Evolutionary conservation across 2,329 filamentous ascomycete species (phyloP).

Genomic region (Thyridium curvatum): DNA sequence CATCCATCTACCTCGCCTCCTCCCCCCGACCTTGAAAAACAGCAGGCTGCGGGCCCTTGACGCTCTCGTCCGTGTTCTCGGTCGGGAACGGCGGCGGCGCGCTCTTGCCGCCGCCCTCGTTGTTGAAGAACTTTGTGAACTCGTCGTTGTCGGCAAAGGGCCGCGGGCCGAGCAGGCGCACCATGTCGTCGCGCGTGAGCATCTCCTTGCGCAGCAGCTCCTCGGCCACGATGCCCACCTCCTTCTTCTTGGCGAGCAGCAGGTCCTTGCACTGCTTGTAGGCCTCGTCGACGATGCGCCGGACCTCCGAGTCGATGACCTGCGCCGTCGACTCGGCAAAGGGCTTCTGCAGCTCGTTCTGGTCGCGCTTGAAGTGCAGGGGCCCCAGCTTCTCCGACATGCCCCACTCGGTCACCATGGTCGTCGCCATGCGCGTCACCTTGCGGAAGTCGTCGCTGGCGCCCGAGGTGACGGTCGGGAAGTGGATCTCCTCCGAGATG

Average conservation of each 20-base stretch:
- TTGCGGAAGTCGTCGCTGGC: conserved; percentile 98
- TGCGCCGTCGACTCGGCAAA: conserved; percentile 93
- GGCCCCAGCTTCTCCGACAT: conserved; percentile 95
- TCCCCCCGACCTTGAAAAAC: conserved; percentile 9
- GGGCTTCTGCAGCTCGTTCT: conserved; percentile 82
- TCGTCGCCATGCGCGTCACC: conserved; percentile 89
- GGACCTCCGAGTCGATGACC: conserved; percentile 86
- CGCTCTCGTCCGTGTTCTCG: conserved; percentile 33
- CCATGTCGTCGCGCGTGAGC: conserved; percentile 84
- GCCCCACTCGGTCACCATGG: conserved; percentile 99
- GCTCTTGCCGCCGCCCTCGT: conserved; percentile 46
- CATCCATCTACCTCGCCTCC: too few relatives aligned
- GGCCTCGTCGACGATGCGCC: conserved; percentile 84
- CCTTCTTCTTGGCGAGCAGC: conserved; percentile 76
- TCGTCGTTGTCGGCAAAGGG: conserved; percentile 82
- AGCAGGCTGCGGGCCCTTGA: conserved; percentile 11
- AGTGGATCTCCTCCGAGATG: conserved; percentile 93
- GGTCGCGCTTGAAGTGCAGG: conserved; percentile 73
- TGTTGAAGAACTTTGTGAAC: conserved; percentile 90
- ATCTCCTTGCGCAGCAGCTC: conserved; percentile 91
- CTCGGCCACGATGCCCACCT: conserved; percentile 86
- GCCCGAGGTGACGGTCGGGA: conserved; percentile 91
- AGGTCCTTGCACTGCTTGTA: conserved; percentile 87
- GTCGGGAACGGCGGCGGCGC: conserved; percentile 50
- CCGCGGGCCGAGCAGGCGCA: conserved; percentile 76